Evolutionary conservation across 2,329 filamentous ascomycete genomes (phyloP).

Genomic region (Xylariaceae sp.): DNA sequence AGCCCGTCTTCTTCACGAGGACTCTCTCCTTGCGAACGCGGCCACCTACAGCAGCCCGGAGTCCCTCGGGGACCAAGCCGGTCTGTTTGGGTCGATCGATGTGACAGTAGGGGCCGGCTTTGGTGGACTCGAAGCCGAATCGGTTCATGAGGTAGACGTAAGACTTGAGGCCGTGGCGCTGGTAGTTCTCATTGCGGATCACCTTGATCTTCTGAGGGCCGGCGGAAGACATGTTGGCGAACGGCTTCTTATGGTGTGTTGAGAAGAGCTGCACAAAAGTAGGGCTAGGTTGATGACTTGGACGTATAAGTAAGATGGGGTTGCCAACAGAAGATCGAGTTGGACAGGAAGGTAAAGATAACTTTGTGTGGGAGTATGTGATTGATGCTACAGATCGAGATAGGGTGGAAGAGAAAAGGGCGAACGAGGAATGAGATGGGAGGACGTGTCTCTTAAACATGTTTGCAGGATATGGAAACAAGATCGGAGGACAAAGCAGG

Average conservation of each 20-base stretch:
- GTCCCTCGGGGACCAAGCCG: conserved; percentile 37
- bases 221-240: background rate
- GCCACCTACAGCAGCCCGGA: conserved; percentile 43
- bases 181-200: conserved; percentile 56
- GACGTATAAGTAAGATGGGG: too few relatives aligned
- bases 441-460: too few relatives aligned
- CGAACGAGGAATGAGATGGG: too few relatives aligned
- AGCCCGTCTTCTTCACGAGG: conserved; percentile 42
- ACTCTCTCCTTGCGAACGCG: conserved; percentile 40
- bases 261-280: too few relatives aligned
- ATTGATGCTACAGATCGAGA: too few relatives aligned
- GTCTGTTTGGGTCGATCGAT: conserved; percentile 43
- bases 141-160: conserved; percentile 59
- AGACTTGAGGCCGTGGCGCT: conserved; percentile 55
- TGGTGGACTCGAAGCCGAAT: conserved; percentile 59
- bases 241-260: background rate
- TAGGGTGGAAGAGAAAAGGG: too few relatives aligned
- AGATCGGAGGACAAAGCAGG: too few relatives aligned
- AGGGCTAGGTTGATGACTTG: too few relatives aligned
- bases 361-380: too few relatives aligned
- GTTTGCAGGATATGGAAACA: too few relatives aligned
- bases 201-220: conserved; percentile 43
- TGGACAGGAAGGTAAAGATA: too few relatives aligned
- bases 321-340: too few relatives aligned
- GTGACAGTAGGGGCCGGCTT: conserved; percentile 57